Percentiles rank a stretch among this genome's conserved stretches.
These are phyloP conservation scores for Neonectria punicea DNA, from an alignment of 2,329 filamentous ascomycete species.

Conservation along the genomic window DNA sequence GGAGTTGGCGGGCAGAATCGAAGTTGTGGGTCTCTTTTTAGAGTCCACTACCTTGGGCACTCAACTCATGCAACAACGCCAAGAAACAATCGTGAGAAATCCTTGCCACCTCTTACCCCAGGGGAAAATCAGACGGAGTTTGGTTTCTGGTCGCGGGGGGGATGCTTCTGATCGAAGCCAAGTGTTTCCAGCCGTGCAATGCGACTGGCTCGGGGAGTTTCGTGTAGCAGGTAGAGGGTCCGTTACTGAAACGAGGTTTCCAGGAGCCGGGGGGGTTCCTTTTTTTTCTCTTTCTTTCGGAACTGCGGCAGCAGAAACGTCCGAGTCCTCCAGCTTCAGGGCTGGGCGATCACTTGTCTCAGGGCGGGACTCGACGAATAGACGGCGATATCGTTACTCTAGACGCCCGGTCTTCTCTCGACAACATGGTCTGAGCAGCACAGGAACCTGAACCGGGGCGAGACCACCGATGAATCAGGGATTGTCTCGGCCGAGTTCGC, in stretches of 20 bases:
- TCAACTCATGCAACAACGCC: background rate
- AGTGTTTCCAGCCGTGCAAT: background rate
- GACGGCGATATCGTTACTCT: background rate
- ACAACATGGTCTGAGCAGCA: background rate
- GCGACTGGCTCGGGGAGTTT: slow-evolving; percentile 9
- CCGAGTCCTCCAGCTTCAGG: slow-evolving; percentile 17
- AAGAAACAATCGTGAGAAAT: background rate
- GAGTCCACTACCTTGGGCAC: background rate
- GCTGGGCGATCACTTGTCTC: slow-evolving; percentile 9
- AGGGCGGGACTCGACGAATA: background rate
- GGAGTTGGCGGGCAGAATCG: background rate
- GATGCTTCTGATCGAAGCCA: background rate
- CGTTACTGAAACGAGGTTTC: slow-evolving; percentile 10
- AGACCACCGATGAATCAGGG: background rate
- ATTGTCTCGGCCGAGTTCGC: background rate
- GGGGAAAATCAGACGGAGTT: slow-evolving; percentile 1
- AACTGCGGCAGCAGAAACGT: background rate
- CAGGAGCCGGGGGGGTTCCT: background rate
- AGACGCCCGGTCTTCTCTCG: background rate
- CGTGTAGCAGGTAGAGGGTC: background rate
- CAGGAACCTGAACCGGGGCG: background rate
- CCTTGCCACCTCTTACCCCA: background rate
- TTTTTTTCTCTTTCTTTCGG: background rate
- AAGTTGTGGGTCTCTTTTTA: background rate
- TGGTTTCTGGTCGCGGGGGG: background rate